Evolutionary conservation across 176 grass and related monocot species (phyloP).

Genomic region (Raddia distichophylla): DNA sequence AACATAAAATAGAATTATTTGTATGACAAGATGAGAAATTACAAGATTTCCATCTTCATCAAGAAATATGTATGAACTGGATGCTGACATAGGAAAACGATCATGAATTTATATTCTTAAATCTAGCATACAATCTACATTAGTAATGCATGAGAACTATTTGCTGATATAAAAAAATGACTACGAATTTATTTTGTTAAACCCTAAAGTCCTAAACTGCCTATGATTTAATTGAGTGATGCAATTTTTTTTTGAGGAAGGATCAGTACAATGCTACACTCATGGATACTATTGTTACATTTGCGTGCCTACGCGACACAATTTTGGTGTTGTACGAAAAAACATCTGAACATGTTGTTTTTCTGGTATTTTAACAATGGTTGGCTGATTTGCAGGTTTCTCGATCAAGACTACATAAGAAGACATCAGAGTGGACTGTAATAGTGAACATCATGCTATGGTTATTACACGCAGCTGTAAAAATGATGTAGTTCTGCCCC

Average conservation of each 20-base stretch:
- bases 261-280: constrained; percentile 33
- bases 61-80: no score
- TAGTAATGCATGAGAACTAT: not conserved
- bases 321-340: constrained; percentile 21
- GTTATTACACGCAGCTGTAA: constrained; percentile 25
- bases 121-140: no score
- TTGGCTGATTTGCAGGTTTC: constrained; percentile 60
- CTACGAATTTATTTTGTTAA: no score
- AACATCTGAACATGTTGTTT: constrained; percentile 17
- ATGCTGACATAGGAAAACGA: no score
- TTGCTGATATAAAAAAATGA: not conserved
- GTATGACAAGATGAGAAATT: no score
- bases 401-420: constrained; percentile 52
- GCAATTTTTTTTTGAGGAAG: constrained; percentile 1
- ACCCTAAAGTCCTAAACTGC: not conserved
- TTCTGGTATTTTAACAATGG: constrained; percentile 43
- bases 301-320: no score
- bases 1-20: no score
- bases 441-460: constrained; percentile 15
- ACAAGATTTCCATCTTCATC: no score
- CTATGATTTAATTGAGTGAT: constrained; percentile 28
- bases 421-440: no score
- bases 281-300: constrained; percentile 22
- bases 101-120: no score
- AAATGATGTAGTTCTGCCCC: constrained; percentile 3